Base-by-base conservation (phyloP, 1,139 yeast species). In the Hemisphaericaspora xylanilytica region DNA sequence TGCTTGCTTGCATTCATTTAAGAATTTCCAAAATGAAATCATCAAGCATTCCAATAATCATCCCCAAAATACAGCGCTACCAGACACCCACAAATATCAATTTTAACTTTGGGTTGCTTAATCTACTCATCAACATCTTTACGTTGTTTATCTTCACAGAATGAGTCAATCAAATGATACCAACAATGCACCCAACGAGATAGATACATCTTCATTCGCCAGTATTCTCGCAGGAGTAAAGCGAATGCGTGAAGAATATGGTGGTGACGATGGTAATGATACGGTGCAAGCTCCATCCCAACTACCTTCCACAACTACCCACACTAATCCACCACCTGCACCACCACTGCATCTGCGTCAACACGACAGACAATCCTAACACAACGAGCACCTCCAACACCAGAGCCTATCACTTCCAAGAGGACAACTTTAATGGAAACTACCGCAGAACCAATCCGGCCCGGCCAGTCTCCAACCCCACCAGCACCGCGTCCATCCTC, bases 221-320 rank as follows among this genome's bases (percentile, higher is more conserved):
- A 78, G 83, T 51, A 78, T 81, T 28, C 55, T 81, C 33, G 85
- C 80, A 2, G 84, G 83, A 14, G 85, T 80, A 2, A 66, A 74
- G 52, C 70, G 72, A 36, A 69, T 80, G 63, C 58, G 74, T 41
- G 69, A 68, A 38, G 55, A 59, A 40, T 56, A 53, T 39, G 62
- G 58, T 6, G 48, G 44, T 1, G 42, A 30, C 6, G 11, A 9
- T 8, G 36, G 21, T 17, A 33, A 40, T 20, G 25, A 35, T n/a
- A n/a, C 25, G 13, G 29, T 39, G 9, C 37, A 24, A 25, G 33
- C 35, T 11, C 35, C 12, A 24, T 33, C 31, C 18, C 33, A 27
- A 25, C 17, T n/a, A n/a, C n/a, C n/a, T n/a, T n/a, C n/a, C n/a
- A n/a, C n/a, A n/a, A n/a, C n/a, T n/a, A n/a, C n/a, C n/a, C n/a